Conservation (phyloP, 495 filamentous ascomycete genomes). For the Xylaria acuta region DNA sequence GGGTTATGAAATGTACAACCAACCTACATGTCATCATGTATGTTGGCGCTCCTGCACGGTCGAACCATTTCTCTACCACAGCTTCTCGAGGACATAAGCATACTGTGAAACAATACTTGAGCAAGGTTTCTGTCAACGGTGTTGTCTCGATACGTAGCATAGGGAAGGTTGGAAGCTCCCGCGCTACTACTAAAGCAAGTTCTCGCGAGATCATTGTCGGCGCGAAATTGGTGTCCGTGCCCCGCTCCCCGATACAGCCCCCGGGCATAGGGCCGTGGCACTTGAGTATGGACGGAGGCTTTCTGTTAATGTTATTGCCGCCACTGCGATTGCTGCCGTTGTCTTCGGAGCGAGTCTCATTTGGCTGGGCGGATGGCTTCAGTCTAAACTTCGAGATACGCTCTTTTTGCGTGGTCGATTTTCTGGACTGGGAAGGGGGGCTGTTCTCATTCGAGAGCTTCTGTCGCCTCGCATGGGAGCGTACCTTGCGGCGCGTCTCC, state of each 20-base stretch:
- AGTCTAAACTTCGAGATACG: conserved; percentile 41
- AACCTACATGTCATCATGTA: conserved; percentile 41
- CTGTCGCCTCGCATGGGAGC: conserved; percentile 40
- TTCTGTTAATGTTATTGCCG: neutral
- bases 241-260: neutral
- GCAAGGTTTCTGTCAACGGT: conserved; percentile 36
- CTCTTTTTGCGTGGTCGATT: conserved; percentile 37
- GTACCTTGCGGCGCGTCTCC: conserved; percentile 41
- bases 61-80: conserved; percentile 39
- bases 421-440: conserved; percentile 32
- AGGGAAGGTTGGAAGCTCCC: conserved; percentile 39
- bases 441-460: conserved; percentile 37
- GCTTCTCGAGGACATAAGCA: conserved; percentile 40
- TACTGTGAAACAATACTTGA: conserved; percentile 43
- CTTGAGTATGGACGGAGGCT: conserved; percentile 8
- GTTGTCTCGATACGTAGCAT: conserved; percentile 42
- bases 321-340: conserved; percentile 7
- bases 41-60: conserved; percentile 36
- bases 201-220: conserved; percentile 34
- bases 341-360: neutral
- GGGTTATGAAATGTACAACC: neutral
- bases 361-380: conserved; percentile 28
- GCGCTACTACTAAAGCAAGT: conserved; percentile 38
- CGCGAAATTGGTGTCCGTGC: conserved; percentile 15
- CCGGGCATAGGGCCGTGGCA: neutral